Percentiles rank a stretch among this genome's conserved stretches.
These are phyloP conservation scores for Piloderma croceum DNA, from an alignment of 768 basidiomycete species.

Conservation along the genomic window DNA sequence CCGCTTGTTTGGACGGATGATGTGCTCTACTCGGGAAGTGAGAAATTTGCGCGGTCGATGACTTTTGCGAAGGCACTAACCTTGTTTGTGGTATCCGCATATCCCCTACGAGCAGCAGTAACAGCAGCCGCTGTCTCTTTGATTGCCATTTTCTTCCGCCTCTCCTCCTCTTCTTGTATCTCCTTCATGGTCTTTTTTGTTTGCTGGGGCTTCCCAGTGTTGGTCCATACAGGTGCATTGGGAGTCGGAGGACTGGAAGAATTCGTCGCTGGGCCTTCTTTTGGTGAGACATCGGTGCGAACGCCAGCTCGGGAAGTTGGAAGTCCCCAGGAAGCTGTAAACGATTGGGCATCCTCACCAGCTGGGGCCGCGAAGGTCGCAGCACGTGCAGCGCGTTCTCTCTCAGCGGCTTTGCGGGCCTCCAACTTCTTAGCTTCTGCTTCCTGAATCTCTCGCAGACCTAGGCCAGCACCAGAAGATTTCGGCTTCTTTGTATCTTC, in stretches of 20 bases:
- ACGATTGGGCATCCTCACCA: conserved; percentile 52
- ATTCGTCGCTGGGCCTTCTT: conserved; percentile 36
- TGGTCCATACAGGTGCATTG: conserved; percentile 66
- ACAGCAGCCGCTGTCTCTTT: conserved; percentile 59
- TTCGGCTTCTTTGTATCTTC: conserved; percentile 61
- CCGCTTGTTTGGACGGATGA: conserved; percentile 28
- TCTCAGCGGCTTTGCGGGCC: conserved; percentile 66
- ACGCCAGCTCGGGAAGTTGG: conserved; percentile 76
- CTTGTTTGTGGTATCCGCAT: conserved; percentile 77
- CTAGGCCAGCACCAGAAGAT: conserved; percentile 42
- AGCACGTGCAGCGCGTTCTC: conserved; percentile 54
- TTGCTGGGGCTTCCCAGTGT: conserved; percentile 43
- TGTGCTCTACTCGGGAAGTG: too few relatives aligned
- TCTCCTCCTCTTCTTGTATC: conserved; percentile 97
- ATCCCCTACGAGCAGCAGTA: conserved; percentile 58
- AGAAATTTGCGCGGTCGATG: too few relatives aligned
- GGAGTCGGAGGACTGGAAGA: conserved; percentile 26
- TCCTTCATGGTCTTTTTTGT: conserved; percentile 95
- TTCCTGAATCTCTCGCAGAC: conserved; percentile 93
- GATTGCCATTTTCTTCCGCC: conserved; percentile 59
- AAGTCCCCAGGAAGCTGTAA: conserved; percentile 78
- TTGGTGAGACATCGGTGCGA: conserved; percentile 34
- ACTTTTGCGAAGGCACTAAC: conserved; percentile 32
- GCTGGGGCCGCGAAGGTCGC: conserved; percentile 32
- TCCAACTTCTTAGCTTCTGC: conserved; percentile 81